phyloP scores from a whole-genome alignment of 768 basidiomycete species.

The Pleurotus citrinopileatus region DNA sequence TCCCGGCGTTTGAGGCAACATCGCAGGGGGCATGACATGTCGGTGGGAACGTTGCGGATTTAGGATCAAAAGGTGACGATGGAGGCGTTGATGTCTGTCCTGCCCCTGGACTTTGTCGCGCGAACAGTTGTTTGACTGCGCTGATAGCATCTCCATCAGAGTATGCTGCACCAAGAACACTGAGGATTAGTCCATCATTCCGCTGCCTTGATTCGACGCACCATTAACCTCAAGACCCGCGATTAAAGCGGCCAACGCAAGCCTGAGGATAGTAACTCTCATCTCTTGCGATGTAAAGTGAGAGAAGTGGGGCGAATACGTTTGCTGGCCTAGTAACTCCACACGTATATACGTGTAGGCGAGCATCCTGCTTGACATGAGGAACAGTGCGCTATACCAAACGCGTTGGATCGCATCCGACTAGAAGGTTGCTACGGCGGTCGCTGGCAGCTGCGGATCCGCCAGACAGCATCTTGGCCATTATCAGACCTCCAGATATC shows the following conservation, averaged over 20 bases:
- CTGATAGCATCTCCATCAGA: not conserved
- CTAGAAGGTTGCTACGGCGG: not conserved
- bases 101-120: slow-evolving; percentile 2
- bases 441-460: not conserved
- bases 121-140: not conserved
- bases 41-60: slow-evolving; percentile 1
- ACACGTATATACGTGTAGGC: slow-evolving; percentile 1
- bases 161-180: not conserved
- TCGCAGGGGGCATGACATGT: not conserved
- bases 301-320: slow-evolving; percentile 1
- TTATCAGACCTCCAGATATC: no score
- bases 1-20: not conserved
- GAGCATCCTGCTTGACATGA: not conserved
- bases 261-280: not conserved
- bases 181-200: not conserved
- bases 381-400: slow-evolving; percentile 5
- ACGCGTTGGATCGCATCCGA: not conserved
- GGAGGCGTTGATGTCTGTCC: not conserved
- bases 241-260: not conserved
- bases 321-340: not conserved
- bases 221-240: slow-evolving; percentile 3
- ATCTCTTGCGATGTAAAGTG: not conserved
- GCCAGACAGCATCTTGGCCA: no score
- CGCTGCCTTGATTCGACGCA: not conserved
- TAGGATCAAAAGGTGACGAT: slow-evolving; percentile 6